phyloP scores from a whole-genome alignment of 2,329 filamentous ascomycete species.

The Microsporum canis region DNA sequence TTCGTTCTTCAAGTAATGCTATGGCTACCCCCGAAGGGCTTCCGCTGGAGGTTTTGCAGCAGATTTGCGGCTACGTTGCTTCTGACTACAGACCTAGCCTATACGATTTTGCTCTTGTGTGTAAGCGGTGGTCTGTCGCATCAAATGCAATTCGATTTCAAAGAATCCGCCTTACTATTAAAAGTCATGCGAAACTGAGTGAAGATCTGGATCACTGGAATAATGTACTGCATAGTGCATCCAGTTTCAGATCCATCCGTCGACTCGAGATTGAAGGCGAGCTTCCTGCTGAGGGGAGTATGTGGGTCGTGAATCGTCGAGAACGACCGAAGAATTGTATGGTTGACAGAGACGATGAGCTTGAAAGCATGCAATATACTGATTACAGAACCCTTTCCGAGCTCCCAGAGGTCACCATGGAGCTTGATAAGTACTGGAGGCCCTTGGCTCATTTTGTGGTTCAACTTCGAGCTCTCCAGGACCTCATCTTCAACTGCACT shows the following conservation, averaged over 20 bases:
- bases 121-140: neutral
- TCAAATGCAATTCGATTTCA: neutral
- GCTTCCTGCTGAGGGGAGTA: neutral
- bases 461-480: neutral
- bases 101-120: neutral
- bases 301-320: neutral
- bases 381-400: neutral
- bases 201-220: neutral
- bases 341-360: neutral
- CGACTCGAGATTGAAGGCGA: neutral
- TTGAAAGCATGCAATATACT: neutral
- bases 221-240: neutral
- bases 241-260: neutral
- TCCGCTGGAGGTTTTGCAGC: slow-evolving; percentile 2
- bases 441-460: neutral
- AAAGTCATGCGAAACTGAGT: neutral
- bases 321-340: neutral
- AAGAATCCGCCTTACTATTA: neutral
- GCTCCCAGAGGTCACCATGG: neutral
- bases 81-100: neutral
- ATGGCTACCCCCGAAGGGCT: neutral
- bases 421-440: neutral
- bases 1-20: neutral
- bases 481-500: neutral
- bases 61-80: slow-evolving; percentile 1